These are phyloP conservation scores for Nitzschia sp. DNA, from an alignment of 108 stramenopile genomes.

Conservation along the genomic window DNA sequence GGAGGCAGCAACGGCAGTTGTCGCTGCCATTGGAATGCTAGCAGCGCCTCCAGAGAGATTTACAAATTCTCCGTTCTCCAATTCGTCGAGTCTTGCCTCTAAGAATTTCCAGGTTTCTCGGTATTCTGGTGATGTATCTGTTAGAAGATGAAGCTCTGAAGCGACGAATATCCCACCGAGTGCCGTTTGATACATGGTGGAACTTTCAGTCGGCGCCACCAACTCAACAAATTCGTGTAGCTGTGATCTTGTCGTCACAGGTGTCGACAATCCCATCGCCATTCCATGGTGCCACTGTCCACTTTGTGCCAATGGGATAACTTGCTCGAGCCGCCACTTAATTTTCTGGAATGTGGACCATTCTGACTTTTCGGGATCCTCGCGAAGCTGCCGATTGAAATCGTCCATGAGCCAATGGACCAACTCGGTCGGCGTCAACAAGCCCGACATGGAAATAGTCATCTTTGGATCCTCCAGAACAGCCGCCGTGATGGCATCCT, in stretches of 20 bases:
- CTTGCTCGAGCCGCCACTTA: conserved; percentile 34
- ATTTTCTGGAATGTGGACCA: conserved; percentile 27
- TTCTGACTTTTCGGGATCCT: conserved; percentile 19
- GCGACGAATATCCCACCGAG: conserved; percentile 77
- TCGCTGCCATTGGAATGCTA: conserved; percentile 41
- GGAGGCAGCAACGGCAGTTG: conserved; percentile 60
- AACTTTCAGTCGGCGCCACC: conserved; percentile 31
- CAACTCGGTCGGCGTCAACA: conserved; percentile 67
- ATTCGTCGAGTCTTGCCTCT: conserved; percentile 53
- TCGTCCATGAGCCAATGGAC: conserved; percentile 81
- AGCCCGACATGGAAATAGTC: conserved; percentile 70
- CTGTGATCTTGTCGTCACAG: conserved; percentile 50
- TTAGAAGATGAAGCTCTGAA: conserved; percentile 79
- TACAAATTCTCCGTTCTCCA: conserved; percentile 33
- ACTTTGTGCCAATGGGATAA: conserved; percentile 44
- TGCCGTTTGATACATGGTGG: conserved; percentile 40
- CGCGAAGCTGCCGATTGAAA: conserved; percentile 58
- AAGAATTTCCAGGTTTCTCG: conserved; percentile 74
- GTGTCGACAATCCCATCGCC: conserved; percentile 79
- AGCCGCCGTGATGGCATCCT: conserved; percentile 74
- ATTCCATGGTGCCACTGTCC: conserved; percentile 82
- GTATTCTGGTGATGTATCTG: conserved; percentile 45
- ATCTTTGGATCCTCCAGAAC: conserved; percentile 44
- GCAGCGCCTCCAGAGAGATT: neutral
- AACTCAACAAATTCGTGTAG: conserved; percentile 67